Evolutionary conservation across 345 rosid genomes (phyloP), one percentile per base, ranked within the genome.

Genomic region (Gossypium thurberi): DNA sequence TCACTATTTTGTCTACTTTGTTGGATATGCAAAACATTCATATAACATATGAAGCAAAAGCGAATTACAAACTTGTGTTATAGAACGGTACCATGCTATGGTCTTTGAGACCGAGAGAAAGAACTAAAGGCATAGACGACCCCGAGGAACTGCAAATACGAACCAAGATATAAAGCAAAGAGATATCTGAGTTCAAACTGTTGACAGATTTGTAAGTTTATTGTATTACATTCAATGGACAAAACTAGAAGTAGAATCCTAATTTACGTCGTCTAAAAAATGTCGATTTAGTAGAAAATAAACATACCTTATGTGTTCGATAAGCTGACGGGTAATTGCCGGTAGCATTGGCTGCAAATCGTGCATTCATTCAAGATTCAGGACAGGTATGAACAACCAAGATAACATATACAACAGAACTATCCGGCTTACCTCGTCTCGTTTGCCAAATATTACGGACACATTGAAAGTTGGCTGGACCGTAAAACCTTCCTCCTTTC

Each of bases 401-500:
- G 25, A 21, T 44, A 48, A 72, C 40, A 75, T 25, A 65, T 46
- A 33, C 51, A 42, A 37, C 10, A 33, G 21, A 50, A 56, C 17
- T 73, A 51, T 60, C 47, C 10, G 10, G 17, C 69, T 74, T 84
- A 91, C 99, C 90, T 91, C 94, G 57, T 95, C 92, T 69, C 98
- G 88, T 83, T 92, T 92, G 73, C 99, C 97, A 66, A 95, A 91
- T 73, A 92, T 78, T 68, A 92, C 94, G 14, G 96, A 91, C 46
- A 95, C 96, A 68, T 65, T 89, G 77, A 81, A 95, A 53, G 92
- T 92, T 57, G 98, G 97, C 74, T 89, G 76, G 51, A 79, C 78
- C 18, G 96, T 83, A 81, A 95, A 81, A 65, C 92, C 97, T 83
- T 88, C 91, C 78, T 95, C 99, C 78, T 92, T 95, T 82, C 98